Evolutionary conservation across 805 yeast genomes (phyloP), one percentile per base, ranked within the genome.

Genomic region (Candida nitratophila): DNA sequence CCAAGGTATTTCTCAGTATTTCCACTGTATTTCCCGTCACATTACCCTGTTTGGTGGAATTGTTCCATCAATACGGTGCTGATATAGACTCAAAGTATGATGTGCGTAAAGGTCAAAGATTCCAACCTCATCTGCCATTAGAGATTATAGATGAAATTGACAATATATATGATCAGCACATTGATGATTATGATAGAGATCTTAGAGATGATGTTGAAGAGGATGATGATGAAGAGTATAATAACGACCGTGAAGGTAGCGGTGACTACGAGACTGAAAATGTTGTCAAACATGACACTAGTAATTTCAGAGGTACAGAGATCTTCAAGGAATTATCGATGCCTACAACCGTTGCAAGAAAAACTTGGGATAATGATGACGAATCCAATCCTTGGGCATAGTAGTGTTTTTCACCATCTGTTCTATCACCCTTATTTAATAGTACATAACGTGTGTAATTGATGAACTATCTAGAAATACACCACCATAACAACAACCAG

Each of bases 21-120:
- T 73, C 71, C 35, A 63, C 64, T 43, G 71, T 76, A 3, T 74
- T 74, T 44, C 77, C 79, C 2, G 73, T 86, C 27, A 74, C 77
- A 1, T 63, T 88, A 26, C 97, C 97, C 1, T 79, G 82, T n/a
- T 55, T 78, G 10, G 66, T 77, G 2, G 96, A 91, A 60, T 64
- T 88, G 60, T 71, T 87, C 22, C 78, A 76, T 44, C 73, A 74
- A 37, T 91, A 87, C 70, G 95, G 96, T 2, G 77, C 86, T 1
- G 89, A 90, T 9, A 56, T 80, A 16, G 83, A 86, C 3, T 27
- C 37, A 19, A 86, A 87, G 2, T 61, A 76, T 1, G 71, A 77
- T 43, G 69, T 69, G 35, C 66, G 68, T 19, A 73, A 80, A 42
- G 75, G 84, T 17, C 67, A 69, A 45, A 65, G 73, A 43, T 82